Evolutionary conservation across 768 basidiomycete genomes (phyloP).

Genomic region (Tulasnella sp.): DNA sequence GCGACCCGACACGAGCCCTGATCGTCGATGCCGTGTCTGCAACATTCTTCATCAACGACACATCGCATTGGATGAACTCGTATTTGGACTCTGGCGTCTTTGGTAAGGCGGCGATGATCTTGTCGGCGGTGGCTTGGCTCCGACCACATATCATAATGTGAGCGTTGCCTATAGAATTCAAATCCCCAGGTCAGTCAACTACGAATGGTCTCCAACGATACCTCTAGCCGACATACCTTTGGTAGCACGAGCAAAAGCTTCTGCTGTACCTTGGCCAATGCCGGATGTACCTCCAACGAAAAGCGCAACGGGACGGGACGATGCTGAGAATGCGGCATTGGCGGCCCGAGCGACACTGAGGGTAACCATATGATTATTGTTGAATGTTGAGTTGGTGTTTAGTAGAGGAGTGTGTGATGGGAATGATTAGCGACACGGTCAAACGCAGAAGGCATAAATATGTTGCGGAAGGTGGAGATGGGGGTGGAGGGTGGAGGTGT

Average conservation of each 20-base stretch:
- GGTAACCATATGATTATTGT: neutral
- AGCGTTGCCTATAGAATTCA: conserved; percentile 8
- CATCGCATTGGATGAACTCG: conserved; percentile 26
- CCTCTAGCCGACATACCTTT: conserved; percentile 2
- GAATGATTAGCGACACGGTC: too few relatives aligned
- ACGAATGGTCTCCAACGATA: neutral
- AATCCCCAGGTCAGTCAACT: neutral
- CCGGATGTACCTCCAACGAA: conserved; percentile 19
- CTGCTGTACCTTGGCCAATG: conserved; percentile 5
- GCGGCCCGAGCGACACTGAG: neutral
- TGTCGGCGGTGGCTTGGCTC: conserved; percentile 18
- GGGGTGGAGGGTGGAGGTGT: too few relatives aligned
- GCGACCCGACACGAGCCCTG: neutral
- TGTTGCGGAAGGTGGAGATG: too few relatives aligned
- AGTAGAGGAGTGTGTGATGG: too few relatives aligned
- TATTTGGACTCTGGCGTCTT: conserved; percentile 20
- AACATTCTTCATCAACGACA: conserved; percentile 20
- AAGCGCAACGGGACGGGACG: conserved; percentile 15
- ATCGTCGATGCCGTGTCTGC: neutral
- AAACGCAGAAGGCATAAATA: too few relatives aligned
- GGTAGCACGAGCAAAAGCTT: conserved; percentile 4
- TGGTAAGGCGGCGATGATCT: conserved; percentile 18
- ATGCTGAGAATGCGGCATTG: neutral
- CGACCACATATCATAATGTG: conserved; percentile 21
- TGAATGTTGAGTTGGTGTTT: too few relatives aligned